Base-by-base conservation (phyloP, 2,329 filamentous ascomycete genomes). In the Microcyclospora tardicrescens region DNA sequence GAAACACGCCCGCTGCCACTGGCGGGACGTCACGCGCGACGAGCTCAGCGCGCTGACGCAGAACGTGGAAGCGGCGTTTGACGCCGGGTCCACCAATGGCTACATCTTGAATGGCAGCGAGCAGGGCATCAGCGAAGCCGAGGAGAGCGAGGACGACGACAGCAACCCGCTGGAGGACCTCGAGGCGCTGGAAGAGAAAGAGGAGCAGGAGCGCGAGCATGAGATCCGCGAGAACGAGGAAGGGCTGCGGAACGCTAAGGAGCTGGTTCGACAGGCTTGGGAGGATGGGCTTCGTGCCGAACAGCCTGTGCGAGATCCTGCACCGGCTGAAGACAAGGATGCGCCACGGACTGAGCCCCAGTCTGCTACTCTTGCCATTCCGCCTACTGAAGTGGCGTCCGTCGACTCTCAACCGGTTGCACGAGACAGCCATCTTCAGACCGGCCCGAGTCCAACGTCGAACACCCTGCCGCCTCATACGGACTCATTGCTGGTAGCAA, bases 1-100 rank as follows among this genome's bases (percentile, higher is more conserved):
- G 58, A 93, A 93, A 57, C 85, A 93, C 56, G 84, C 84, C 14
- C 87, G 86, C 52, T 93, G 85, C 58, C 79, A 77, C 11, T 93
- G 85, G 85, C 82, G 79, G 48, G 77, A 81, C 33, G 75, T 91
- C n/a, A 77, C 75, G 12, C 76, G 84, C 27, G 79, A 81, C 2
- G 86, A 93, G 50, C 47, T 61, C 10, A 50, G 51, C 24, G 52
- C 47, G 5, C 44, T 61, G 1, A 55, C 58, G 29, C 49, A 55
- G 14, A 37, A 56, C 15, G 50, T 51, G 49, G 51, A 53, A 16
- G 42, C 48, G 5, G 44, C 41, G 10, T 49, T 49, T 36, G 41
- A 44, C 16, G 41, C 13, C 10, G 35, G 34, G 2, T 34, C 24
- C 12, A 33, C 34, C 8, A 53, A 52, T 34, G 48, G 47, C 28